A percentile compares a stretch with the other conserved stretches of the same genome.
Conservation (phyloP, 148 eudicot genomes). For the Spergularia marina region DNA sequence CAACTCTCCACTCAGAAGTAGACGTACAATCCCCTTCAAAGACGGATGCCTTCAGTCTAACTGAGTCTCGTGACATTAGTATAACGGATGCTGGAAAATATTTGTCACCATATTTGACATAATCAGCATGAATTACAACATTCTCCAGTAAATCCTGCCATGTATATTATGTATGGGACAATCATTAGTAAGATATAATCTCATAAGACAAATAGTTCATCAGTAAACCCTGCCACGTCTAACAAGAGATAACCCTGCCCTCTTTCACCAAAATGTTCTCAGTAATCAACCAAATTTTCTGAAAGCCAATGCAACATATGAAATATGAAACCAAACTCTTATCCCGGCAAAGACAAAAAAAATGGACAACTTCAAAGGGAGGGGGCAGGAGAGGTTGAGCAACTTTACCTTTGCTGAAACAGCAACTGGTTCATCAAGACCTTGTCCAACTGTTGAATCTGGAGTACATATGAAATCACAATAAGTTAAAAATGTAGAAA, state of each 20-base stretch:
- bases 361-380: background rate
- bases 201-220: background rate
- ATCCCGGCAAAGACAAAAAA: background rate
- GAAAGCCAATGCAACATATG: background rate
- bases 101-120: slow-evolving; percentile 38
- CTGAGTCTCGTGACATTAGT: slow-evolving; percentile 37
- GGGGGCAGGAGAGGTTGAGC: slow-evolving; percentile 1
- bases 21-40: slow-evolving; percentile 31
- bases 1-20: slow-evolving; percentile 44
- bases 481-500: slow-evolving; percentile 18
- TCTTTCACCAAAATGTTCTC: background rate
- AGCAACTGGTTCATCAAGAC: slow-evolving; percentile 28
- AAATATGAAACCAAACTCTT: background rate
- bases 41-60: slow-evolving; percentile 37
- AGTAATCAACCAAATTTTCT: background rate
- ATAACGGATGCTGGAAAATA: slow-evolving; percentile 48
- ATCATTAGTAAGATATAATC: background rate
- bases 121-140: slow-evolving; percentile 47
- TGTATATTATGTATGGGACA: background rate
- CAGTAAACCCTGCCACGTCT: too few relatives aligned
- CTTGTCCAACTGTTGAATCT: slow-evolving; percentile 31
- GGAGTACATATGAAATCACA: slow-evolving; percentile 19
- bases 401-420: slow-evolving; percentile 46
- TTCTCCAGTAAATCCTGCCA: slow-evolving; percentile 43
- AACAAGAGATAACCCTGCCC: background rate